phyloP scores from a whole-genome alignment of 2,329 filamentous ascomycete genomes.

The Phoma sp. region DNA sequence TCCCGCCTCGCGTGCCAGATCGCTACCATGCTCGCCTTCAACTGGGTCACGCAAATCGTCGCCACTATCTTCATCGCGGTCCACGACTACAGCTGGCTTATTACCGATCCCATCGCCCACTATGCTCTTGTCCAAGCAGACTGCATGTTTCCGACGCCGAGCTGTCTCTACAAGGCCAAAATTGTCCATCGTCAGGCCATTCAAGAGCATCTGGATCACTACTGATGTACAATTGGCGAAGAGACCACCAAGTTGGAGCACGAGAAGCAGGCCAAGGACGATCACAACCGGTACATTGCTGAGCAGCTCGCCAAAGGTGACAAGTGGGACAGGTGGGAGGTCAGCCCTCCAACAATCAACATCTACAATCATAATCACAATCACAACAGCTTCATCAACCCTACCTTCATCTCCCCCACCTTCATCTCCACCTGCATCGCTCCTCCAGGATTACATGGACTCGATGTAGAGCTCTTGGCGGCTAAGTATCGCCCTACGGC shows the following conservation, averaged over 20 bases:
- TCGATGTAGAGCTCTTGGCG: not conserved
- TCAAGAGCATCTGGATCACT: not conserved
- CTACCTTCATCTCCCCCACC: not conserved
- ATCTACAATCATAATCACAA: not conserved
- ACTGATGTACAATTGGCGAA: conserved; percentile 1
- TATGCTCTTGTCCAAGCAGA: not conserved
- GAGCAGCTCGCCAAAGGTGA: conserved; percentile 1
- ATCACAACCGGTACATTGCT: not conserved
- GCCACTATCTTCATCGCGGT: not conserved
- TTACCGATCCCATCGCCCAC: not conserved
- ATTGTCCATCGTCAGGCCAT: not conserved
- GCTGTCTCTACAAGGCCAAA: conserved; percentile 1
- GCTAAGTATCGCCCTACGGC: not conserved
- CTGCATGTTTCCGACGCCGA: not conserved
- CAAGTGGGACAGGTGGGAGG: conserved; percentile 7
- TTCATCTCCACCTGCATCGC: not conserved
- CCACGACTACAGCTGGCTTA: not conserved
- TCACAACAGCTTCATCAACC: not conserved
- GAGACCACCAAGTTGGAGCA: not conserved
- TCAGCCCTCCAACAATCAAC: conserved; percentile 7
- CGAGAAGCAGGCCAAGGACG: not conserved
- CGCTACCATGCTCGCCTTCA: not conserved
- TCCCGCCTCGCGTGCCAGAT: not conserved
- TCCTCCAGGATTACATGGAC: not conserved
- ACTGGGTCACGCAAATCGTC: not conserved